Base-by-base conservation (phyloP, 208 protist species). In the Sergeia podlipaevii region DNA sequence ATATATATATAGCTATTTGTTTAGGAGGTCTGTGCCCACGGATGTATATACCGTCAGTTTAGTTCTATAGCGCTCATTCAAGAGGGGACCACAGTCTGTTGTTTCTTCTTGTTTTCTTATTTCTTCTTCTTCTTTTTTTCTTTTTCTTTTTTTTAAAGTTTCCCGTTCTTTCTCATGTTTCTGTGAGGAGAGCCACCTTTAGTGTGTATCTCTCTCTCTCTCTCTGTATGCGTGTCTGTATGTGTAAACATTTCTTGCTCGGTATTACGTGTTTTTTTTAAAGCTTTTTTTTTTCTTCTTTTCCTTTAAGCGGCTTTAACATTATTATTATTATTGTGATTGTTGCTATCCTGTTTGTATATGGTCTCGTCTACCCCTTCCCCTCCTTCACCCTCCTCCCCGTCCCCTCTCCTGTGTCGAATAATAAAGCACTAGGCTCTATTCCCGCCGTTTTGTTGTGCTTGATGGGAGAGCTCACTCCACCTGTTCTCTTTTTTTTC, bases 141-240 rank as follows among this genome's bases (percentile, higher is more conserved):
- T n/a, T n/a, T 18, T 45, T n/a, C n/a, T n/a, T 20, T 45, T n/a
- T 20, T 45, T 45, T 20, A 8, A 8, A n/a, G 33, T 15, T 38
- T 8, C 33, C 15, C 11, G 11, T 15, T 8, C 33, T 38, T 38
- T 38, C 33, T 15, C 33, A 15, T 20, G 17, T 45, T 20, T 45
- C 24, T 45, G 39, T 45, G 17, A 45, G 15, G 15, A n/a, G n/a
- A n/a, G n/a, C n/a, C n/a, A n/a, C n/a, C n/a, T n/a, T n/a, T n/a
- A n/a, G n/a, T n/a, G 4, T 18, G 15, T 36, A 11, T 52, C 28
- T 20, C 39, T 52, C 39, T 36, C 20, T 7, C 29, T 18, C 24
- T 52, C 8, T 67, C 36, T 32, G 24, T 53, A 18, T 58, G n/a
- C 36, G 23, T 52, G 46, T 52, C 7, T n/a, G 39, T 45, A 21